Percentiles rank a stretch among this genome's conserved stretches.
Conservation (phyloP, 805 yeast species). For the Komagataella phaffii region DNA sequence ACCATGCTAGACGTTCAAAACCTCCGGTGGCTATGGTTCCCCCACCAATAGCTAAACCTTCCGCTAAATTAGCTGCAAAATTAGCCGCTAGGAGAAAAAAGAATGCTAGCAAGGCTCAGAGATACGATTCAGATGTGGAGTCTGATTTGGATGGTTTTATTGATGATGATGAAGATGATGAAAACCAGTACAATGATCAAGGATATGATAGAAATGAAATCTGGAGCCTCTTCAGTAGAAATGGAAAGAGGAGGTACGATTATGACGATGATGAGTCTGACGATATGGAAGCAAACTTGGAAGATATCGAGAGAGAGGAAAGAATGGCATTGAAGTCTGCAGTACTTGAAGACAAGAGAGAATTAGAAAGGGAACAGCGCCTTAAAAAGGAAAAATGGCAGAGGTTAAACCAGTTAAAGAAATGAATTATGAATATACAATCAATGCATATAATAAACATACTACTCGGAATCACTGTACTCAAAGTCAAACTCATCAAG, state of each 20-base stretch:
- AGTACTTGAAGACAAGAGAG: slow-evolving; percentile 60
- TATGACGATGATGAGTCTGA: slow-evolving; percentile 41
- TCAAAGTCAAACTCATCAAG: slow-evolving; percentile 31
- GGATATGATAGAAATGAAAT: slow-evolving; percentile 79
- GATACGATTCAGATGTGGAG: slow-evolving; percentile 21
- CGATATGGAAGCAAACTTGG: slow-evolving; percentile 93
- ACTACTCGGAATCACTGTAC: slow-evolving; percentile 19
- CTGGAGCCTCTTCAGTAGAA: slow-evolving; percentile 72
- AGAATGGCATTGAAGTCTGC: slow-evolving; percentile 55
- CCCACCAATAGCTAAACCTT: slow-evolving; percentile 36
- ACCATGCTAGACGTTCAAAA: not conserved
- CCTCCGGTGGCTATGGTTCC: slow-evolving; percentile 1
- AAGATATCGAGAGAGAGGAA: slow-evolving; percentile 80
- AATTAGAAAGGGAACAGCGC: slow-evolving; percentile 28
- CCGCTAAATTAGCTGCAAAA: slow-evolving; percentile 35
- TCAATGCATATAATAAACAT: not conserved
- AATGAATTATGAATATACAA: not conserved
- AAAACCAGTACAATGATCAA: slow-evolving; percentile 6
- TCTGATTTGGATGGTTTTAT: slow-evolving; percentile 41
- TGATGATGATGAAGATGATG: slow-evolving; percentile 41
- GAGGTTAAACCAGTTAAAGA: not conserved
- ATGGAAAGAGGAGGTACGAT: slow-evolving; percentile 33
- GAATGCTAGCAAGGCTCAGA: slow-evolving; percentile 2
- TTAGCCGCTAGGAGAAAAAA: slow-evolving; percentile 19
- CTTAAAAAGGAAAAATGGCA: slow-evolving; percentile 8